A percentile compares a stretch with the other conserved stretches of the same genome.
phyloP scores from a whole-genome alignment of 805 yeast genomes.

The Candida maesae region DNA sequence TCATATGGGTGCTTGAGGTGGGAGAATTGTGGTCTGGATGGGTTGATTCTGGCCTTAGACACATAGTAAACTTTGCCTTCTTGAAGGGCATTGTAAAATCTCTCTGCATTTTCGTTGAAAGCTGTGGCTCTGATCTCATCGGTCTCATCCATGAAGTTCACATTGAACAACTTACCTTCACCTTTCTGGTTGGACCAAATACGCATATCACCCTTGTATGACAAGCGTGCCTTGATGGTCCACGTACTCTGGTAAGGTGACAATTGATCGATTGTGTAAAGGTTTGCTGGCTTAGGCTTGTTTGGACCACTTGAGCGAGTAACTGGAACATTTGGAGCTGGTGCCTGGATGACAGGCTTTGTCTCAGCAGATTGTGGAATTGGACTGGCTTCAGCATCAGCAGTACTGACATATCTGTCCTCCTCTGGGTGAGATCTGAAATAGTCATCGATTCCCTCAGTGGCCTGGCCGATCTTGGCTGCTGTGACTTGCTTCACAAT shows the following conservation, averaged over 20 bases:
- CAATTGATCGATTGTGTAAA: constrained; percentile 77
- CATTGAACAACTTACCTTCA: constrained; percentile 85
- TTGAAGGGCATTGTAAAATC: constrained; percentile 67
- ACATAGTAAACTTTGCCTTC: constrained; percentile 89
- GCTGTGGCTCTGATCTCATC: constrained; percentile 97
- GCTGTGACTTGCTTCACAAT: constrained; percentile 33
- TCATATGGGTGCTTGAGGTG: constrained; percentile 87
- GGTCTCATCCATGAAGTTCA: constrained; percentile 86
- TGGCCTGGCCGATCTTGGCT: constrained; percentile 35
- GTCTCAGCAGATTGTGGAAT: constrained; percentile 20
- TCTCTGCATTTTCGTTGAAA: constrained; percentile 82
- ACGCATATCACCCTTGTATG: constrained; percentile 81
- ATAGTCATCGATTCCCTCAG: constrained; percentile 50
- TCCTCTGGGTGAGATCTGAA: constrained; percentile 57
- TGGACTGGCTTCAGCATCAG: constrained; percentile 22
- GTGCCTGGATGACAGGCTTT: constrained; percentile 5
- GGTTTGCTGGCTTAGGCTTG: constrained; percentile 34
- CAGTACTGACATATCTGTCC: constrained; percentile 28
- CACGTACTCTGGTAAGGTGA: constrained; percentile 90
- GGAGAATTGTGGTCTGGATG: constrained; percentile 83
- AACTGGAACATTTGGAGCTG: constrained; percentile 10
- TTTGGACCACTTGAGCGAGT: constrained; percentile 8
- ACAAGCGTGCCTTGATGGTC: constrained; percentile 91
- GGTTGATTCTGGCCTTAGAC: constrained; percentile 73
- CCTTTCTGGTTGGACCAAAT: constrained; percentile 86